Percentiles rank a stretch among this genome's conserved stretches.
Conservation (phyloP, 768 basidiomycete species). For the Infundibulicybe gibba region DNA sequence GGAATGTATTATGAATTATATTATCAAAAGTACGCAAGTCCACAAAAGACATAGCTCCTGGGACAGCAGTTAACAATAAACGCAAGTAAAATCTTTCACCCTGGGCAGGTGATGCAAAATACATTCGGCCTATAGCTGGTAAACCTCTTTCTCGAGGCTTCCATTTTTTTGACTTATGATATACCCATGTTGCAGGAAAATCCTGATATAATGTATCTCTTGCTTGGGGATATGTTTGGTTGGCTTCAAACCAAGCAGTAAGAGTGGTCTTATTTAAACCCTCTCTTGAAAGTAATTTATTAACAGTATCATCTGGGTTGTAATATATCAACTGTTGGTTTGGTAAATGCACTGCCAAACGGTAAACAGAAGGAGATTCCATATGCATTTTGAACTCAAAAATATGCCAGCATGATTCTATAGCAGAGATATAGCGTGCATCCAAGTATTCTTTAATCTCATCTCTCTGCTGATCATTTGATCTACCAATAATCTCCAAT, state of each 20-base stretch:
- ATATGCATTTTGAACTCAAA: constrained; percentile 28
- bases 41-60: constrained; percentile 23
- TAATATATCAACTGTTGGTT: constrained; percentile 34
- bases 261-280: constrained; percentile 19
- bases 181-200: constrained; percentile 20
- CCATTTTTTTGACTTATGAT: too few species aligned
- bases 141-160: too few species aligned
- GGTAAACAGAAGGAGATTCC: constrained; percentile 31
- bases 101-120: constrained; percentile 19
- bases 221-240: constrained; percentile 12
- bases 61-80: constrained; percentile 32
- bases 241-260: constrained; percentile 27
- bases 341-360: constrained; percentile 39
- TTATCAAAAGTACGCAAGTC: constrained; percentile 21
- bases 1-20: constrained; percentile 22
- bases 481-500: constrained; percentile 18
- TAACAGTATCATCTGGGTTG: constrained; percentile 15
- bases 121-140: constrained; percentile 14
- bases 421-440: constrained; percentile 28
- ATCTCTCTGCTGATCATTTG: constrained; percentile 11
- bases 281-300: constrained; percentile 16
- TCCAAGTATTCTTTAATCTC: constrained; percentile 34
- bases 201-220: constrained; percentile 26
- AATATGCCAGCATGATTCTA: constrained; percentile 29
- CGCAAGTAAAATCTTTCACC: constrained; percentile 36